These are phyloP conservation scores for Candida verbasci DNA, from an alignment of 805 yeast genomes.

Conservation along the genomic window DNA sequence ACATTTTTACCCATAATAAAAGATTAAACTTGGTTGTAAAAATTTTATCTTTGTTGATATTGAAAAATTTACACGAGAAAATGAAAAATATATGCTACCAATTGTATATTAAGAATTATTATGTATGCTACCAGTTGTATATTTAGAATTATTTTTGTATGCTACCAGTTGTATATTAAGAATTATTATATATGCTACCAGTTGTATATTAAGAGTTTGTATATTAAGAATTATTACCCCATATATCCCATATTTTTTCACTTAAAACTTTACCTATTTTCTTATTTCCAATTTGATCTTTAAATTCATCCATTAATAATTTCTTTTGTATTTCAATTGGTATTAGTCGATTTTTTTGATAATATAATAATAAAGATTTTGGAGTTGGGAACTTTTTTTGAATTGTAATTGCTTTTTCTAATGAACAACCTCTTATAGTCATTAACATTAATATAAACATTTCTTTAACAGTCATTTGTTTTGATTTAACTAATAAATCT, in stretches of 20 bases:
- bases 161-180: slow-evolving; percentile 1
- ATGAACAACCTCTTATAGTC: slow-evolving; percentile 74
- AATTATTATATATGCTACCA: background rate
- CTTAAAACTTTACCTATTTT: slow-evolving; percentile 50
- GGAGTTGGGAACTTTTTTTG: slow-evolving; percentile 76
- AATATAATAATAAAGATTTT: slow-evolving; percentile 48
- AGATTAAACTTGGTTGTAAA: slow-evolving; percentile 2
- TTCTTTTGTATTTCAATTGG: slow-evolving; percentile 24
- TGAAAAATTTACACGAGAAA: background rate
- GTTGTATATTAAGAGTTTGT: no score
- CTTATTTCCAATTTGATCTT: slow-evolving; percentile 45
- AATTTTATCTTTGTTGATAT: slow-evolving; percentile 3
- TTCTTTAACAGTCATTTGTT: slow-evolving; percentile 68
- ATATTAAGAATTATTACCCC: slow-evolving; percentile 39
- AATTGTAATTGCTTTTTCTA: slow-evolving; percentile 79
- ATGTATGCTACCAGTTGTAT: no score
- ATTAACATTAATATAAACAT: slow-evolving; percentile 71
- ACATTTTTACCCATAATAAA: slow-evolving; percentile 46
- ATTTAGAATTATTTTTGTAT: background rate
- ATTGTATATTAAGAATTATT: background rate
- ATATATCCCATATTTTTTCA: slow-evolving; percentile 48
- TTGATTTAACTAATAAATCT: slow-evolving; percentile 63
- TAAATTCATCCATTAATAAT: slow-evolving; percentile 27
- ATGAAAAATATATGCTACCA: background rate
- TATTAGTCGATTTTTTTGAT: slow-evolving; percentile 16